Conservation (phyloP, 306 rosid genomes). For the Cyclanthera cordifolia region DNA sequence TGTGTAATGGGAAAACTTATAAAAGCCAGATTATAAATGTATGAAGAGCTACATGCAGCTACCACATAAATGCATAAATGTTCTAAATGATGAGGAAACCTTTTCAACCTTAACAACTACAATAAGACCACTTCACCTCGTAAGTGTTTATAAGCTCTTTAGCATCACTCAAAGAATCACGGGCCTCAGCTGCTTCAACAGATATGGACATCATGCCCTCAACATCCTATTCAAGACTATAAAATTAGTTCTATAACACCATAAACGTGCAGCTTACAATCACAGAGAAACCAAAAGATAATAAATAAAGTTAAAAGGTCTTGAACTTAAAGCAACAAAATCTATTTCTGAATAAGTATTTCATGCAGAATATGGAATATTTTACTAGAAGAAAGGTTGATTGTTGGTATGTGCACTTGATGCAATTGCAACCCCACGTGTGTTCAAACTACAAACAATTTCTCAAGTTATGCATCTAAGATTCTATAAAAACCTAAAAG, state of each 20-base stretch:
- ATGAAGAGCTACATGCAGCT: background rate
- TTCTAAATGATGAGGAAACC: no score
- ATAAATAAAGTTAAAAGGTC: background rate
- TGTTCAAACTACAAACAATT: background rate
- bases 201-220: conserved; percentile 99
- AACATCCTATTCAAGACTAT: conserved; percentile 61
- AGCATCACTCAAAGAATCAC: conserved; percentile 80
- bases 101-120: background rate
- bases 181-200: conserved; percentile 89
- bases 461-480: background rate
- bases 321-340: background rate
- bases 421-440: background rate
- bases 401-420: background rate
- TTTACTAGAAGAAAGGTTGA: background rate
- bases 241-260: conserved; percentile 26
- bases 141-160: conserved; percentile 76
- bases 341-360: background rate
- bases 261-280: background rate
- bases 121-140: conserved; percentile 45
- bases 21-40: background rate
- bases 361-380: background rate
- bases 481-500: background rate
- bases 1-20: background rate
- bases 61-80: no score
- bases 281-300: background rate